Base-by-base conservation (phyloP, 192 early-diverging fungal species). In the Ambispora gerdemannii region DNA sequence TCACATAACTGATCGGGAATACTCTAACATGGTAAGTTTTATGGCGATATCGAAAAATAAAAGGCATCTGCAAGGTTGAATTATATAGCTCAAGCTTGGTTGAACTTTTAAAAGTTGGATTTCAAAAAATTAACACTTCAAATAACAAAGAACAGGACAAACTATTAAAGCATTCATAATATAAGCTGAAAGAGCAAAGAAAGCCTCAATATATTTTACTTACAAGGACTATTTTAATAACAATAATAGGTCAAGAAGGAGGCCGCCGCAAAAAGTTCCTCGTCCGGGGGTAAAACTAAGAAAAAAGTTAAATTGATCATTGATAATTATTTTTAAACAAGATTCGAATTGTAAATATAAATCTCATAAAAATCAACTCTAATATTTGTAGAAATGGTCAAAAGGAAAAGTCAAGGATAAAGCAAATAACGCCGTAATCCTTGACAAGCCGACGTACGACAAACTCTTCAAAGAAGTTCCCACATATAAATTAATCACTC, bases 351-450 rank as follows among this genome's bases (percentile, higher is more conserved):
- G 28, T 36, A 56, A 15, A 32, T 33, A 7, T 32, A 51, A n/a
- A 17, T 34, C 27, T 52, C 22, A 43, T 34, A 52, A 24, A 11
- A 24, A 68, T 19, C 7, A n/a, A 22, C 24, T 28, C 3, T 50
- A 20, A n/a, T 49, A 20, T 22, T 30, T 20, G 25, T 75, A 95
- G 96, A 99, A 99, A 93, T 99, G 97, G 97, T 99, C 97, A 72
- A 95, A 95, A 89, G 93, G 93, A 77, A 96, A 96, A 89, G 93
- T 95, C 70, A 97, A 98, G 94, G 97, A 99, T 81, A 98, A 98
- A 93, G 91, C 96, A 81, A 97, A 99, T 93, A 98, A 99, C 91
- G 86, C 92, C 79, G 96, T 99, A 76, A 81, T 91, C 81, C 92
- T 99, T 76, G 93, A 97, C 86, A 93, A 95, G 82, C 80, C 93